Conservation (phyloP, 106 monocot genomes). For the Acanthochlamys bracteata region DNA sequence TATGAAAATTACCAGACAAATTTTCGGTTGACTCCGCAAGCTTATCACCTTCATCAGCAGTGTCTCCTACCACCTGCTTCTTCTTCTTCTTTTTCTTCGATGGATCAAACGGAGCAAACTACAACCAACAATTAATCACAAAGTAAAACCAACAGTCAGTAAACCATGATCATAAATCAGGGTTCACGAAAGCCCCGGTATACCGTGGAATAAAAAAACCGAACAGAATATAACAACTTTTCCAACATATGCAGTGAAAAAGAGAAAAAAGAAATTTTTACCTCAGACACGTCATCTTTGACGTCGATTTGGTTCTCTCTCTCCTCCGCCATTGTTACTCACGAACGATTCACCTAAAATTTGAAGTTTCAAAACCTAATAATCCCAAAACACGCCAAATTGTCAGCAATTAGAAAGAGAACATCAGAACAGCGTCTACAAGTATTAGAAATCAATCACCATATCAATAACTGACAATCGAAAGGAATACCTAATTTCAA, state of each 20-base stretch:
- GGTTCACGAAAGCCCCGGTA: too few relatives aligned
- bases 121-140: constrained; percentile 6
- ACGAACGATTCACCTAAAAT: not conserved
- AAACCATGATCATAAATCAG: too few relatives aligned
- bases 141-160: not conserved
- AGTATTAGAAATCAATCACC: too few relatives aligned
- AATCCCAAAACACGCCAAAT: too few relatives aligned
- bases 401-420: too few relatives aligned
- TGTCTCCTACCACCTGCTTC: constrained; percentile 41
- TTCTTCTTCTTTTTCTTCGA: constrained; percentile 82
- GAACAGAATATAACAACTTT: not conserved
- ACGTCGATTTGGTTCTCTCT: constrained; percentile 12
- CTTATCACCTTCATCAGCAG: constrained; percentile 12
- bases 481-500: too few relatives aligned
- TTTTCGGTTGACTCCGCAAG: constrained; percentile 27
- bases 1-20: constrained; percentile 10
- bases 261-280: not conserved
- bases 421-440: too few relatives aligned
- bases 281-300: constrained; percentile 31
- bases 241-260: not conserved
- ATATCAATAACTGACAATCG: too few relatives aligned
- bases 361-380: too few relatives aligned
- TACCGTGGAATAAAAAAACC: too few relatives aligned
- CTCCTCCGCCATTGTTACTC: constrained; percentile 19
- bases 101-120: constrained; percentile 56